A percentile compares a stretch with the other conserved stretches of the same genome.
phyloP scores from a whole-genome alignment of 352 stramenopile genomes.

The Phytophthora cryptogea region DNA sequence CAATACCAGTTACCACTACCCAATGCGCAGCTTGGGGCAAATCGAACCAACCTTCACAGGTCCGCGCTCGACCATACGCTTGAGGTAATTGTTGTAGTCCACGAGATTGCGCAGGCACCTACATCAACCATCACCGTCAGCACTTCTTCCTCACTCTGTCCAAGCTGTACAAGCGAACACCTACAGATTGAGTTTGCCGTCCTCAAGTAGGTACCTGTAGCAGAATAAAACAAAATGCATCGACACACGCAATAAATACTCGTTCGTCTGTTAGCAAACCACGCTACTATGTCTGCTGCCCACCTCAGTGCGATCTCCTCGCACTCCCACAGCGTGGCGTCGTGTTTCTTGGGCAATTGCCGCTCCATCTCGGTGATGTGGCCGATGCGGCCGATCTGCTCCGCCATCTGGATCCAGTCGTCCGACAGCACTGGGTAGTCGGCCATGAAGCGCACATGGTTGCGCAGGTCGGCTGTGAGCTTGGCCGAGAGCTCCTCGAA shows the following conservation, averaged over 20 bases:
- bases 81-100: conserved; percentile 82
- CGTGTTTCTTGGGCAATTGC: conserved; percentile 78
- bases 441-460: conserved; percentile 86
- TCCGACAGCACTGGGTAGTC: conserved; percentile 89
- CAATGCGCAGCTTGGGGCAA: neutral
- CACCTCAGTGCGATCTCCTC: conserved; percentile 86
- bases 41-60: conserved; percentile 53
- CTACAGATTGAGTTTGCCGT: conserved; percentile 92
- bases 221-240: neutral
- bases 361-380: conserved; percentile 91
- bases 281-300: neutral
- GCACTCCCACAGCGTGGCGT: conserved; percentile 91
- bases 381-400: conserved; percentile 87
- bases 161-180: conserved; percentile 6
- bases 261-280: neutral
- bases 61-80: conserved; percentile 64
- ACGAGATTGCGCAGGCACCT: conserved; percentile 84
- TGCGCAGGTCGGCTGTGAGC: conserved; percentile 84
- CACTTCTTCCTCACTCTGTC: no score
- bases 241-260: conserved; percentile 2
- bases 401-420: conserved; percentile 88
- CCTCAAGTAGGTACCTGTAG: conserved; percentile 85
- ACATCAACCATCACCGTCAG: conserved; percentile 6
- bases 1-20: neutral
- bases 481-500: conserved; percentile 88